A percentile compares a stretch with the other conserved stretches of the same genome.
Conservation (phyloP, 371 early-diverging fungal genomes). For the Circinella minor region DNA sequence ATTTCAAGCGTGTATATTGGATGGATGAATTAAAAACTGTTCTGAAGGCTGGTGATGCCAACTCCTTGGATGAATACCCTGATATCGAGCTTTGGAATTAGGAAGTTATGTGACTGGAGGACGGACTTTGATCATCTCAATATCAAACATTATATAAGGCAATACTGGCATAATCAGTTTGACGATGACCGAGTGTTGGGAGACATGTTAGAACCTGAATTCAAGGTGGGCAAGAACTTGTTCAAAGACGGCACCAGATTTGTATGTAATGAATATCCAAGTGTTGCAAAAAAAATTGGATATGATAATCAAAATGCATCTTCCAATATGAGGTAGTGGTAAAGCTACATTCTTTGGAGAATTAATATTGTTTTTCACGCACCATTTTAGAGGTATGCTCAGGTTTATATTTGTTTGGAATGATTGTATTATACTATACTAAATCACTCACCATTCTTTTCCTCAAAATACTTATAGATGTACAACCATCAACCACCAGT, state of each 20-base stretch:
- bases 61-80: too few relatives aligned
- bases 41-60: too few relatives aligned
- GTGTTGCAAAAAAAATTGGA: background rate
- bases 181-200: background rate
- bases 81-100: background rate
- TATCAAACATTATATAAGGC: background rate
- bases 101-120: background rate
- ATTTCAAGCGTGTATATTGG: background rate
- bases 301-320: background rate
- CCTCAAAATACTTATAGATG: too few relatives aligned
- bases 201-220: background rate
- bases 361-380: too few relatives aligned
- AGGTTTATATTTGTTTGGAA: too few relatives aligned
- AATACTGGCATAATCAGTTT: background rate
- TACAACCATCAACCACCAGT: too few relatives aligned
- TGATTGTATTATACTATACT: too few relatives aligned
- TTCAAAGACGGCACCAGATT: background rate
- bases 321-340: background rate
- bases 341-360: background rate
- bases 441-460: too few relatives aligned
- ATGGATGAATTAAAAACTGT: too few relatives aligned
- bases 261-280: background rate
- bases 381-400: too few relatives aligned
- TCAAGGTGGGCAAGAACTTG: background rate
- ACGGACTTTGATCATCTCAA: background rate